These are phyloP conservation scores for Camellia sinensis DNA, from an alignment of 148 eudicot genomes.

Conservation along the genomic window DNA sequence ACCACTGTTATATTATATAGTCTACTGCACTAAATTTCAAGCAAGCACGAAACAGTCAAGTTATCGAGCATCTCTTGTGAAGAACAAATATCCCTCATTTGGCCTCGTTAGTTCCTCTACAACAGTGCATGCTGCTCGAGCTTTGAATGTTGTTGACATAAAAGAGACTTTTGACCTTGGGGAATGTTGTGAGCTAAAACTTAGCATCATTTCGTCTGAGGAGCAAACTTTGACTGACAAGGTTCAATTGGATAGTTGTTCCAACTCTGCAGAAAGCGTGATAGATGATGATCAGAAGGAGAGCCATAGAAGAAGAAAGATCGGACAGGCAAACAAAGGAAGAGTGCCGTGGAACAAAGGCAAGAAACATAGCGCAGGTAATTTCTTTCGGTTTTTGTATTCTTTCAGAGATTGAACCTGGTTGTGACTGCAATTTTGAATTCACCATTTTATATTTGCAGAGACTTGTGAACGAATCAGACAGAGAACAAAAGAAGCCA, in stretches of 20 bases:
- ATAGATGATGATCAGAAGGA: conserved; percentile 36
- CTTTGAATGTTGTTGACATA: conserved; percentile 2
- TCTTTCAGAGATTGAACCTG: neutral
- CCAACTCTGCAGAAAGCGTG: neutral
- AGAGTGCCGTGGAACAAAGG: conserved; percentile 91
- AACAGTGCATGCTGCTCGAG: conserved; percentile 12
- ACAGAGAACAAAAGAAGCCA: conserved; percentile 71
- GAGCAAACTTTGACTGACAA: conserved; percentile 7
- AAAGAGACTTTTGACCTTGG: conserved; percentile 10
- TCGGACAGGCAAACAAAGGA: conserved; percentile 76
- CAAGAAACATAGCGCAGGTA: conserved; percentile 69
- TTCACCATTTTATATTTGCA: conserved; percentile 27
- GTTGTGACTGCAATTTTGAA: neutral
- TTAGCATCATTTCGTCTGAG: neutral
- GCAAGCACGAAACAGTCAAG: neutral
- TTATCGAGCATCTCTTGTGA: conserved; percentile 15
- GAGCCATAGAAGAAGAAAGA: conserved; percentile 48
- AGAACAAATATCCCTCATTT: conserved; percentile 18
- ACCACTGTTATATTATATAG: conserved; percentile 15
- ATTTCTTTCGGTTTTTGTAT: neutral
- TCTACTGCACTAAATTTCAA: conserved; percentile 12
- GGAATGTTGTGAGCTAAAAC: conserved; percentile 16
- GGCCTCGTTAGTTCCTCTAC: conserved; percentile 18
- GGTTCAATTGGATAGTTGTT: conserved; percentile 1
- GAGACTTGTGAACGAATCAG: conserved; percentile 78